Conservation (phyloP, 176 grass and related monocot species). For the Hordeum marinum region DNA sequence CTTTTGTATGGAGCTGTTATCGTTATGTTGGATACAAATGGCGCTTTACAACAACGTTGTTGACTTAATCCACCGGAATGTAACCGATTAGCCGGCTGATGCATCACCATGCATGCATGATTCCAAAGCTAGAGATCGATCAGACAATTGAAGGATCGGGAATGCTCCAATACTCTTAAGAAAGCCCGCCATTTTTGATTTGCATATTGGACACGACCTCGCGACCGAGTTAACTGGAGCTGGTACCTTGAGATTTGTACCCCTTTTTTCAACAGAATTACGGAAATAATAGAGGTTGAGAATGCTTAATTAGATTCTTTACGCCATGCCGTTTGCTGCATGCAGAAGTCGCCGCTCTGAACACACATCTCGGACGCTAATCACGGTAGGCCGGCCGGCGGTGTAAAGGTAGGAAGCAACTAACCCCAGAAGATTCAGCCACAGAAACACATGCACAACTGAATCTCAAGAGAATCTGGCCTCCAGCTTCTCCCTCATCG, state of each 20-base stretch:
- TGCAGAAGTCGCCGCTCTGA: neutral
- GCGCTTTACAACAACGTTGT: neutral
- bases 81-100: neutral
- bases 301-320: neutral
- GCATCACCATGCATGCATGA: neutral
- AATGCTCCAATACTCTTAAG: neutral
- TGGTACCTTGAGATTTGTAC: neutral
- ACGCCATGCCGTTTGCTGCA: neutral
- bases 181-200: neutral
- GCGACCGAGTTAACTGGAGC: neutral
- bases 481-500: neutral
- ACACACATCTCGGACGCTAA: neutral
- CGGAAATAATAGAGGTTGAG: neutral
- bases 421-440: neutral
- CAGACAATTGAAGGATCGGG: neutral
- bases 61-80: neutral
- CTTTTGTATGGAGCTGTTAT: neutral
- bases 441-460: neutral
- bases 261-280: no score
- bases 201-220: neutral
- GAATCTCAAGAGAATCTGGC: constrained; percentile 19
- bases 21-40: neutral
- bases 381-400: neutral
- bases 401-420: neutral
- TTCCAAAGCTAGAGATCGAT: neutral